These are phyloP conservation scores for Talaromyces wortmannii DNA, from an alignment of 495 filamentous ascomycete genomes.

Conservation along the genomic window DNA sequence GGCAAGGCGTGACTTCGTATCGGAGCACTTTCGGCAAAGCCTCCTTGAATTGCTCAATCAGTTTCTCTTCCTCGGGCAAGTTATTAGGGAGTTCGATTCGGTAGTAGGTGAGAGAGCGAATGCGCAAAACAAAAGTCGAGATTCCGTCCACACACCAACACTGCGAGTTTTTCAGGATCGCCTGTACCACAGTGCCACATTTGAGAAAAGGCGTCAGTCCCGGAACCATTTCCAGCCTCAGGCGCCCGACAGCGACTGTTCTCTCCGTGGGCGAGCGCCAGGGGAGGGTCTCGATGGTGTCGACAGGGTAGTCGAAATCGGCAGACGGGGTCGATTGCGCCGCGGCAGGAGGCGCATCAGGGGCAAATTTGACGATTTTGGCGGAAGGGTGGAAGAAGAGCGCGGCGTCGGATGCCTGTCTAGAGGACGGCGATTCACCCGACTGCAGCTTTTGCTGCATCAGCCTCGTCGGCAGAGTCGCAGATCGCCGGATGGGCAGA, in stretches of 20 bases:
- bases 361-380: constrained; percentile 58
- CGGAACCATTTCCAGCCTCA: constrained; percentile 74
- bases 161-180: constrained; percentile 81
- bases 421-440: not conserved
- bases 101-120: constrained; percentile 75
- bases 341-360: constrained; percentile 30
- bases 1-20: constrained; percentile 83
- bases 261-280: constrained; percentile 73
- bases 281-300: constrained; percentile 49
- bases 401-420: constrained; percentile 50
- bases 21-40: constrained; percentile 65
- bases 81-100: constrained; percentile 74
- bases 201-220: constrained; percentile 79
- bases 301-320: constrained; percentile 41
- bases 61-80: constrained; percentile 48
- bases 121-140: constrained; percentile 74
- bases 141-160: constrained; percentile 88
- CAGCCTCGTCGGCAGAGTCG: constrained; percentile 51
- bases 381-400: constrained; percentile 63
- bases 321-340: constrained; percentile 29
- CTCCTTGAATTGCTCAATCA: constrained; percentile 57
- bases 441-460: constrained; percentile 15
- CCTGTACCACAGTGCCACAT: constrained; percentile 71
- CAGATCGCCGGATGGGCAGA: constrained; percentile 43
- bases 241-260: constrained; percentile 71